A percentile compares a stretch with the other conserved stretches of the same genome.
Evolutionary conservation across 768 basidiomycete genomes (phyloP).

Genomic region (Xanthoconium stramineum): DNA sequence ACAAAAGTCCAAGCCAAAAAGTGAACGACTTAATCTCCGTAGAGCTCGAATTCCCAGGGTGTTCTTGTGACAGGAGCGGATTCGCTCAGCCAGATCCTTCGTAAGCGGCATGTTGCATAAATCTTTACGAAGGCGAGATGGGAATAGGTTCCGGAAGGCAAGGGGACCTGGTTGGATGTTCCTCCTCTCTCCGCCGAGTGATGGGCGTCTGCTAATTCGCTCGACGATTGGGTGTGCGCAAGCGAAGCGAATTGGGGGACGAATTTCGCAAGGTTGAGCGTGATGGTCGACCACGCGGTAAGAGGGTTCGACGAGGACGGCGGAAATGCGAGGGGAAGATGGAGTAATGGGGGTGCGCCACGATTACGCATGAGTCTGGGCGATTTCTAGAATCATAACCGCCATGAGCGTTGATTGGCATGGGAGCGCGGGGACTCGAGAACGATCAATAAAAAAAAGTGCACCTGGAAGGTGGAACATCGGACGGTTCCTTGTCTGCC

Average conservation of each 20-base stretch:
- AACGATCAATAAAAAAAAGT: background rate
- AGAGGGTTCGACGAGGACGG: conserved; percentile 49
- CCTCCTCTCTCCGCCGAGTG: conserved; percentile 21
- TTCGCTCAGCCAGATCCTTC: conserved; percentile 75
- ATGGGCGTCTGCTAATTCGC: conserved; percentile 20
- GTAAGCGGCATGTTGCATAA: conserved; percentile 73
- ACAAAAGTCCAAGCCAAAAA: conserved; percentile 8
- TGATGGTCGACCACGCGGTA: conserved; percentile 68
- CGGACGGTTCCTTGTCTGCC: conserved; percentile 60
- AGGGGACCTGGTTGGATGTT: conserved; percentile 19
- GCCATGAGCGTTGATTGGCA: conserved; percentile 6
- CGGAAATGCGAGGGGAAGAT: conserved; percentile 70
- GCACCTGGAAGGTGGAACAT: conserved; percentile 80
- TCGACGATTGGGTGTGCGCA: conserved; percentile 28
- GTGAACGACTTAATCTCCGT: conserved; percentile 35
- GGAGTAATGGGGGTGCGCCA: conserved; percentile 53
- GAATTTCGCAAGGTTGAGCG: conserved; percentile 56
- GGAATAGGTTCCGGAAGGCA: conserved; percentile 56
- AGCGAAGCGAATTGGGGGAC: conserved; percentile 60
- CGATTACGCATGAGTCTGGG: conserved; percentile 46
- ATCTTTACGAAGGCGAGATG: conserved; percentile 72
- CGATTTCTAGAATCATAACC: conserved; percentile 41
- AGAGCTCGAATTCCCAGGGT: conserved; percentile 79
- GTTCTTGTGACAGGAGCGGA: conserved; percentile 46
- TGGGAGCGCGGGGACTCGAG: background rate